Percentiles rank a stretch among this genome's conserved stretches.
phyloP scores from a whole-genome alignment of 805 yeast species.

The Sungouiozyma intestinalis region DNA sequence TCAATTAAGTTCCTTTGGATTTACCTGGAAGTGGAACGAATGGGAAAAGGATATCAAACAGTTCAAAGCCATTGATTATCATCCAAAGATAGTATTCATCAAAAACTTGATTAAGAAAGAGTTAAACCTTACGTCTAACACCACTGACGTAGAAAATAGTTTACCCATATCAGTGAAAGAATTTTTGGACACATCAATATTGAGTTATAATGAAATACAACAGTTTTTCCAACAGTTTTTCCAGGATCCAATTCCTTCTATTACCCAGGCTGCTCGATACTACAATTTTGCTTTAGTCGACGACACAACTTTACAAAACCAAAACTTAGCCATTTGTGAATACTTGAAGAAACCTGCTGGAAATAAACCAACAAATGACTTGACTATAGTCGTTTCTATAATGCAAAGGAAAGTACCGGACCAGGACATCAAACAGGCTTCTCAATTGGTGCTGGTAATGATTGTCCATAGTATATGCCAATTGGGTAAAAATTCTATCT shows the following conservation, averaged over 20 bases:
- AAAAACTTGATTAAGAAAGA: slow-evolving; percentile 70
- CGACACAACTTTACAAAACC: neutral
- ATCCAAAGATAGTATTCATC: slow-evolving; percentile 62
- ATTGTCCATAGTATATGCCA: slow-evolving; percentile 62
- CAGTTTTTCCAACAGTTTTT: neutral
- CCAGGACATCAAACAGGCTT: neutral
- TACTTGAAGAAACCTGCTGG: neutral
- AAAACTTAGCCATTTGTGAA: neutral
- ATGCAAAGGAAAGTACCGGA: neutral
- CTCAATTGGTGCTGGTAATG: slow-evolving; percentile 40
- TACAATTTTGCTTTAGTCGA: neutral
- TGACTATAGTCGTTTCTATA: neutral
- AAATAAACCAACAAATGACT: neutral
- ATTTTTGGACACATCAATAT: neutral
- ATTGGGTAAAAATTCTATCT: slow-evolving; percentile 78
- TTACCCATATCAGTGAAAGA: slow-evolving; percentile 34
- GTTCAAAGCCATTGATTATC: slow-evolving; percentile 36
- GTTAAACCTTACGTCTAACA: slow-evolving; percentile 57
- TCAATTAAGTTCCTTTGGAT: slow-evolving; percentile 81
- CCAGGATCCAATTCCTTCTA: neutral
- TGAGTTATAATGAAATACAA: neutral
- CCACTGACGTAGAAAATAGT: slow-evolving; percentile 52
- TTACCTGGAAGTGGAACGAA: slow-evolving; percentile 92
- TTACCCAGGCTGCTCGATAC: neutral
- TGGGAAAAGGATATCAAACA: slow-evolving; percentile 52